Evolutionary conservation across 805 yeast species (phyloP), one percentile per base, ranked within the genome.

Genomic region (Wickerhamomyces alni): DNA sequence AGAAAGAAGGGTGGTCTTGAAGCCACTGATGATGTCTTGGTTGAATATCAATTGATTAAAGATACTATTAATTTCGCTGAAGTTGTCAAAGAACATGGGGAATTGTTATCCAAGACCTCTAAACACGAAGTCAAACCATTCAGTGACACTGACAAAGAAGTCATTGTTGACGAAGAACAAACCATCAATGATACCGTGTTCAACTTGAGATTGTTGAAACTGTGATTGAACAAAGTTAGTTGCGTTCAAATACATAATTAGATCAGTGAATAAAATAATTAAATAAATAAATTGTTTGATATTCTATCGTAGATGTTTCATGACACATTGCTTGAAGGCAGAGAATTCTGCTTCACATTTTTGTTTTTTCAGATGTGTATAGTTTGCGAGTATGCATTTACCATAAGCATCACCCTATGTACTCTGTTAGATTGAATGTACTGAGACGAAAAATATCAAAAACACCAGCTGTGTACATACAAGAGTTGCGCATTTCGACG

Each of bases 1-100:
- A 84, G 99, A 69, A 93, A 93, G 82, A 88, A 89, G 75, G 88
- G 86, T 48, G 95, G 96, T 26, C 74, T 93, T 58, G 85, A 85
- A 59, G 89, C 95, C 46, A 91, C 97, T 33, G 99, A 93, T 61
- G 99, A 93, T 52, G 94, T 93, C 37, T 63, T 76, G 47, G 96
- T 93, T 44, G 88, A 91, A 65, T 86, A 86, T 65, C 67, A 77
- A 47, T 60, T 88, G 44, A 51, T 66, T 42, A 74, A 78, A 48
- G 79, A 75, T 48, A 78, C 86, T 44, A 74, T 84, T 52, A 77
- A 72, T 21, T 69, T 89, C 40, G 78, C 71, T 33, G 62, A 65
- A 15, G 78, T 87, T 43, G 70, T 93, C 45, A 59, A 68, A 38
- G 69, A 69, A 36, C 89, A 93, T 64, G 65, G 67, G 35, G 85